phyloP scores from a whole-genome alignment of 768 basidiomycete genomes.

The Ephemerocybe angulata region DNA sequence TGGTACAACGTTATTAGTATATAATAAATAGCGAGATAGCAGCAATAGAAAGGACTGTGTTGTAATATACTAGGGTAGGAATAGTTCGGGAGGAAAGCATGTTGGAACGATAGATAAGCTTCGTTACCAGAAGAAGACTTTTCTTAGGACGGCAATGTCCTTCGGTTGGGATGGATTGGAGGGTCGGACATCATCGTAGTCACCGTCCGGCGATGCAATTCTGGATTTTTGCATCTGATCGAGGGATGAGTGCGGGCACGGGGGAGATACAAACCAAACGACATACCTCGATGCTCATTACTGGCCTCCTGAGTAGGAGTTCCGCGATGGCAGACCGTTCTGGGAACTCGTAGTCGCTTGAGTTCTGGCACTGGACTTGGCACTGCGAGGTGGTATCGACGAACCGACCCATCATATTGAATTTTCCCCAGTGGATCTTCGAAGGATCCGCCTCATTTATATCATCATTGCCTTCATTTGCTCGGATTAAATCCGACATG shows the following conservation, averaged over 20 bases:
- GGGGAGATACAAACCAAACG: background rate
- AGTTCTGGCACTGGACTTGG: conserved; percentile 67
- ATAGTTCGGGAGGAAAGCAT: background rate
- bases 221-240: conserved; percentile 63
- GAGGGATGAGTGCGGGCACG: conserved; percentile 1
- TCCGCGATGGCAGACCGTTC: conserved; percentile 52
- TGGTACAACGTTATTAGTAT: conserved; percentile 1
- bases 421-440: conserved; percentile 95
- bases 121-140: conserved; percentile 44
- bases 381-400: conserved; percentile 74
- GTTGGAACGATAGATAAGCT: conserved; percentile 12
- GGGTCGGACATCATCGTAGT: conserved; percentile 39
- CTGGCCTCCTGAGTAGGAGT: conserved; percentile 49
- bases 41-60: conserved; percentile 1
- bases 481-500: conserved; percentile 82
- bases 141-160: conserved; percentile 48
- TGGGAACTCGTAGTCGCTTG: conserved; percentile 58
- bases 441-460: conserved; percentile 57
- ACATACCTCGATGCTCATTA: conserved; percentile 72
- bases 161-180: conserved; percentile 27
- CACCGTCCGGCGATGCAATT: conserved; percentile 49
- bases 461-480: conserved; percentile 83
- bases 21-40: background rate
- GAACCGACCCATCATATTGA: conserved; percentile 86
- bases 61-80: background rate